Evolutionary conservation across 2,329 filamentous ascomycete genomes (phyloP), one percentile per base, ranked within the genome.

Genomic region (Penicillium sp.): DNA sequence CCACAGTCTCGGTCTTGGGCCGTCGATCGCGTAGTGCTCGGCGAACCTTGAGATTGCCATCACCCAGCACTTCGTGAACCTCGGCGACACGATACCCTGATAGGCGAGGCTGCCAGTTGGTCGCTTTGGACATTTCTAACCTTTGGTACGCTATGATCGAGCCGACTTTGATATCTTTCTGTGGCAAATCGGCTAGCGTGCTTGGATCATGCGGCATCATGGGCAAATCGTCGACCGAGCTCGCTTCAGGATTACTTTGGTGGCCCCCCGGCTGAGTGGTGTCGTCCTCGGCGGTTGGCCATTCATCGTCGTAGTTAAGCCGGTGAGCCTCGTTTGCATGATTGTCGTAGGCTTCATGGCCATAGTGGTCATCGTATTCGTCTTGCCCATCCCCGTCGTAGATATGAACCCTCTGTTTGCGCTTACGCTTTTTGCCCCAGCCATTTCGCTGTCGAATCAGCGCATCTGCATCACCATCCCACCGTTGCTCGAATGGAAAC

Each of bases 401-500:
- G 56, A 70, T 66, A 9, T 71, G 70, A 57, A 78, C 78, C 51
- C 76, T 73, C 56, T 81, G 80, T 61, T 78, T 82, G 47, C 62
- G 60, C 57, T 69, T 72, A 25, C 65, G 58, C 52, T 65, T 70
- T 50, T 64, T 69, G 32, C 58, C 57, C 47, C 53, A 62, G 24
- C 62, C 67, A 53, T 66, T 70, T 49, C 56, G 64, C 53, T 66
- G 65, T 48, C 60, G 68, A 54, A 73, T 75, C 60, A 55, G 62
- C 43, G 61, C 55, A 45, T 80, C 77, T 59, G 90, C 86, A 51
- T 89, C 84, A 3, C 81, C 78, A 66, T 95, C 88, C 91, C 90
- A 96, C 40, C 87, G 80, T 66, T 96, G 90, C 12, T 86, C 76
- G 66, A 96, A 96, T 0, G 90, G 90, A 61, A 94, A 96, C 0